Conservation (phyloP, 306 rosid genomes). For the Vigna reflexopilosa region DNA sequence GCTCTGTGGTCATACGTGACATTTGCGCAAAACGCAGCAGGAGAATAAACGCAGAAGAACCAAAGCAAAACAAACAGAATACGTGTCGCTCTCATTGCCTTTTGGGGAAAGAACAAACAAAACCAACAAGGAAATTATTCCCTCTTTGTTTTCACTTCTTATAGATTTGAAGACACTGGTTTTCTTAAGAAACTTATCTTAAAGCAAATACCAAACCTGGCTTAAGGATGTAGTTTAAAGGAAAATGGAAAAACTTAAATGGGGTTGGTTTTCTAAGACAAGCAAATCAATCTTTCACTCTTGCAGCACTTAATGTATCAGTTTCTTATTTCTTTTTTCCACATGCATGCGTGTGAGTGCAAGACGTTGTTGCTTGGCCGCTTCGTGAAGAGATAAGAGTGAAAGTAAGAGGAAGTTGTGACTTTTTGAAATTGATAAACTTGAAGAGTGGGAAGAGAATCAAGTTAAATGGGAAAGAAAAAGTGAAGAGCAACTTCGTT, state of each 20-base stretch:
- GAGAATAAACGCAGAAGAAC: constrained; percentile 52
- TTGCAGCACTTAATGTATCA: background rate
- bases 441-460: constrained; percentile 47
- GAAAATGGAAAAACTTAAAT: background rate
- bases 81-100: constrained; percentile 55
- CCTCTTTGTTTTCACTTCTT: constrained; percentile 17
- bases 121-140: constrained; percentile 24
- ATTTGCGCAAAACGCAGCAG: constrained; percentile 55
- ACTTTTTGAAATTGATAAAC: constrained; percentile 35
- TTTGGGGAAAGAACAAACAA: constrained; percentile 7
- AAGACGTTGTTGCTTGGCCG: constrained; percentile 53
- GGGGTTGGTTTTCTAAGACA: constrained; percentile 42
- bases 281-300: constrained; percentile 8
- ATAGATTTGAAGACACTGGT: constrained; percentile 10
- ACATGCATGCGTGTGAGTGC: constrained; percentile 27
- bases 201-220: constrained; percentile 33
- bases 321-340: background rate
- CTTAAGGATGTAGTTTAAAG: constrained; percentile 1
- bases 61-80: constrained; percentile 44
- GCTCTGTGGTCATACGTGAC: constrained; percentile 91
- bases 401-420: constrained; percentile 20
- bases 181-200: constrained; percentile 18
- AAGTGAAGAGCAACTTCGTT: background rate
- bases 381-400: constrained; percentile 34
- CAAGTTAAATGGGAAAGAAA: constrained; percentile 18